These are phyloP conservation scores for Chlorella sp. DNA, from an alignment of 139 green algal species.

Conservation along the genomic window DNA sequence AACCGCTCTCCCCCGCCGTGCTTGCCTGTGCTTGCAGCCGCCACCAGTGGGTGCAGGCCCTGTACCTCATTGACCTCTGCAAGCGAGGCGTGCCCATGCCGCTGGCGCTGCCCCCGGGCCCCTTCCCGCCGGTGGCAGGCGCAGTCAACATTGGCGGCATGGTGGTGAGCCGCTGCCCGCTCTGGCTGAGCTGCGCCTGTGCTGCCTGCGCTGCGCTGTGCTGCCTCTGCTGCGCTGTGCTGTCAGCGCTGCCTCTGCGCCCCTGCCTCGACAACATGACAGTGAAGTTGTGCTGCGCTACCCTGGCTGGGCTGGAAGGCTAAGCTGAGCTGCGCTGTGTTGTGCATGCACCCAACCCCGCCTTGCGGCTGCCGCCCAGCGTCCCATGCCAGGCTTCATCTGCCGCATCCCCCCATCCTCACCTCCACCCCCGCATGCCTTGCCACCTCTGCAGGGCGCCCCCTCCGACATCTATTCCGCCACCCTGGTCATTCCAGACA, in stretches of 20 bases:
- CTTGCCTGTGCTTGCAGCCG: constrained; percentile 14
- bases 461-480: constrained; percentile 43
- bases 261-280: background rate
- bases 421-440: background rate
- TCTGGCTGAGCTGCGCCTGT: too few species aligned
- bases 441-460: constrained; percentile 3
- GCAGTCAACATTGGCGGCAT: constrained; percentile 15
- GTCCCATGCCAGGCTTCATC: too few species aligned
- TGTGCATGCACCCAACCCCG: background rate
- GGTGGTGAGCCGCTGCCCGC: background rate
- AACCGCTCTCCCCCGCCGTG: too few species aligned
- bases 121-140: constrained; percentile 64
- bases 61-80: constrained; percentile 84
- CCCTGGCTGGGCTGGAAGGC: too few species aligned
- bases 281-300: too few species aligned
- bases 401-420: background rate
- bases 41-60: constrained; percentile 72
- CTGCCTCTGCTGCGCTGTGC: too few species aligned
- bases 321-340: too few species aligned
- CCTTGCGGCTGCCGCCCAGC: too few species aligned
- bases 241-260: too few species aligned
- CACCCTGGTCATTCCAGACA: constrained; percentile 53
- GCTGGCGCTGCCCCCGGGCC: constrained; percentile 49
- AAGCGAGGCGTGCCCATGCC: constrained; percentile 61
- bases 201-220: too few species aligned